These are phyloP conservation scores for Sarocladium oryzae DNA, from an alignment of 2,329 filamentous ascomycete species.

Conservation along the genomic window DNA sequence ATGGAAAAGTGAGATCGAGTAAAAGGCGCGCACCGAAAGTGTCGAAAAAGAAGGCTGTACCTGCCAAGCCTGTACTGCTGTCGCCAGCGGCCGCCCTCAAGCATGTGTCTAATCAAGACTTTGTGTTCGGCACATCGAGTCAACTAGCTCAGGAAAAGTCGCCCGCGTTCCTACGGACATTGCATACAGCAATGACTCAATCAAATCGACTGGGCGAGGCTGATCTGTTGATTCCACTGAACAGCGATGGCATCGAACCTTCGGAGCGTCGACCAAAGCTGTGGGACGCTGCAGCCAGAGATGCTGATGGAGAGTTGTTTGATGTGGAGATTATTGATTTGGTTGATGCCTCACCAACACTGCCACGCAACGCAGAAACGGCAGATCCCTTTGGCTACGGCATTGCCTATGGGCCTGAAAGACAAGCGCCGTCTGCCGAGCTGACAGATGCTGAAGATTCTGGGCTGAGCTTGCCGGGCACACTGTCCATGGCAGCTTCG, in stretches of 20 bases:
- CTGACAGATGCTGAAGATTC: slow-evolving; percentile 14
- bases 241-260: slow-evolving; percentile 31
- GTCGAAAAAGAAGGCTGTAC: slow-evolving; percentile 33
- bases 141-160: slow-evolving; percentile 71
- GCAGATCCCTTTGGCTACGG: slow-evolving; percentile 35
- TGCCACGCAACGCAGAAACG: slow-evolving; percentile 18
- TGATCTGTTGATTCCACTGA: slow-evolving; percentile 31
- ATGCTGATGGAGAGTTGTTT: slow-evolving; percentile 57
- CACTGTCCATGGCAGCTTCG: slow-evolving; percentile 12
- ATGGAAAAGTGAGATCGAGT: slow-evolving; percentile 26
- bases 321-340: slow-evolving; percentile 58
- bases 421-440: slow-evolving; percentile 9
- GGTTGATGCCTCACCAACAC: slow-evolving; percentile 30
- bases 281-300: slow-evolving; percentile 66
- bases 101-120: slow-evolving; percentile 63
- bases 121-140: slow-evolving; percentile 81
- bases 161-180: slow-evolving; percentile 54
- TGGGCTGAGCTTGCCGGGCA: slow-evolving; percentile 19
- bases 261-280: slow-evolving; percentile 36
- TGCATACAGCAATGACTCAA: slow-evolving; percentile 54
- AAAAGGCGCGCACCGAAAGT: slow-evolving; percentile 18
- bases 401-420: slow-evolving; percentile 12
- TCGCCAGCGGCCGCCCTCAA: slow-evolving; percentile 64
- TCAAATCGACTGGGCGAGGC: slow-evolving; percentile 41
- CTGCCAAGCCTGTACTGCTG: slow-evolving; percentile 47